Conservation (phyloP, 257 asterid genomes). For the Solanum pinnatisectum region DNA sequence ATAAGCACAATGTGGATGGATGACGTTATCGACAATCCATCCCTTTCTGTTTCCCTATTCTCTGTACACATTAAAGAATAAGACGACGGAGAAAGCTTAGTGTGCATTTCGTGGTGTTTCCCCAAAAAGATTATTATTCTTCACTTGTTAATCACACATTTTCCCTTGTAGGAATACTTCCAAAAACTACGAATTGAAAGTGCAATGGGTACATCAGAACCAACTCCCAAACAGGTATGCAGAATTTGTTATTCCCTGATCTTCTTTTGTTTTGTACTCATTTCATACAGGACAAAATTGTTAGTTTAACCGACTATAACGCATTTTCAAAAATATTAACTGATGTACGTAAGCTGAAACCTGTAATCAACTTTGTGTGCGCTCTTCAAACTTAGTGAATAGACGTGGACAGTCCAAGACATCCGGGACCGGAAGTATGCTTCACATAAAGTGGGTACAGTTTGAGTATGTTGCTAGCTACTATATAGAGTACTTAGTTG, state of each 20-base stretch:
- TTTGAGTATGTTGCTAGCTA: background rate
- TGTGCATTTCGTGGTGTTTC: background rate
- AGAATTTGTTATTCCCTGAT: background rate
- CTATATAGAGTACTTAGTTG: background rate
- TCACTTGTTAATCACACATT: background rate
- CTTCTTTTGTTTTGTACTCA: background rate
- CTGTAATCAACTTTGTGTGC: background rate
- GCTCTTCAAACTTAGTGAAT: background rate
- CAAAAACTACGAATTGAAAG: slow-evolving; percentile 78
- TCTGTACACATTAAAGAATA: background rate
- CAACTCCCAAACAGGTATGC: slow-evolving; percentile 79
- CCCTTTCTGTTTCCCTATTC: background rate
- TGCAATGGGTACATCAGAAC: slow-evolving; percentile 73
- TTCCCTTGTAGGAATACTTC: slow-evolving; percentile 62
- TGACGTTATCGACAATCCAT: background rate
- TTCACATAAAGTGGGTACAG: background rate
- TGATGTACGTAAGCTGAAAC: background rate
- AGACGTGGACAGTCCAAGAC: background rate
- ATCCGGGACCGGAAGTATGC: background rate
- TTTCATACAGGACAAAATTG: background rate
- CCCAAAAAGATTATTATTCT: background rate
- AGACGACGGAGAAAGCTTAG: background rate
- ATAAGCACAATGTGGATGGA: background rate
- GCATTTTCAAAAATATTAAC: background rate
- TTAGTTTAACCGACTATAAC: background rate